Conservation (phyloP, 441 rosid species). For the Manihot esculenta region DNA sequence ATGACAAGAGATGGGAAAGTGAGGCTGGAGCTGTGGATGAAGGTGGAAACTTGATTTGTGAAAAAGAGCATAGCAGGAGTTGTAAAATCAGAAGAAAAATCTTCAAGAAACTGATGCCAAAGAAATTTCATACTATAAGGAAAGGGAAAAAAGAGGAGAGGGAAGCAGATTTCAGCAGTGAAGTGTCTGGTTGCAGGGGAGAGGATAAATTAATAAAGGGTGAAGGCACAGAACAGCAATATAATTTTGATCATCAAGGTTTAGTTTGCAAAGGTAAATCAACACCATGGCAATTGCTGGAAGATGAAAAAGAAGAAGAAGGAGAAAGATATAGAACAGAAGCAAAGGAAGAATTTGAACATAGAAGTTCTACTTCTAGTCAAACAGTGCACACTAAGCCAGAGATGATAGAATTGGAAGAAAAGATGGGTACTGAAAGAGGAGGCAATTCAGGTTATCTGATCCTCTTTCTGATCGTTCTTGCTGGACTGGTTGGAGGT, state of each 20-base stretch:
- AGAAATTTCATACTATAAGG: slow-evolving; percentile 47
- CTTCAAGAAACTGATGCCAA: slow-evolving; percentile 55
- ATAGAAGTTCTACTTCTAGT: neutral
- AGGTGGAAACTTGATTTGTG: neutral
- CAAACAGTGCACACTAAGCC: neutral
- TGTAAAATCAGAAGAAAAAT: slow-evolving; percentile 43
- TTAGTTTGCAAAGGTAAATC: neutral
- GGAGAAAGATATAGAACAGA: neutral
- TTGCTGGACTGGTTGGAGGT: slow-evolving; percentile 56
- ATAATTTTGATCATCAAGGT: neutral
- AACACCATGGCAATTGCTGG: neutral
- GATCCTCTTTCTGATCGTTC: slow-evolving; percentile 38
- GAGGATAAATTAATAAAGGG: too few species aligned
- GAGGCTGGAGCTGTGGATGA: slow-evolving; percentile 14
- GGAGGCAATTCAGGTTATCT: slow-evolving; percentile 28
- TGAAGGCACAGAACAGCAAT: too few species aligned
- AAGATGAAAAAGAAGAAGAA: slow-evolving; percentile 12
- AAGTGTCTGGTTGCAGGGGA: neutral
- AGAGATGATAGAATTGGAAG: neutral
- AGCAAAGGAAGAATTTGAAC: neutral
- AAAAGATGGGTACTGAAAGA: slow-evolving; percentile 17
- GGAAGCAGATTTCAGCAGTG: slow-evolving; percentile 12
- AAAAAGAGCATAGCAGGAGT: slow-evolving; percentile 27
- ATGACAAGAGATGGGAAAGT: slow-evolving; percentile 2
- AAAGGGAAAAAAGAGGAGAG: slow-evolving; percentile 30